phyloP scores from a whole-genome alignment of 1,139 yeast species.

The Lodderomyces elongisporus region DNA sequence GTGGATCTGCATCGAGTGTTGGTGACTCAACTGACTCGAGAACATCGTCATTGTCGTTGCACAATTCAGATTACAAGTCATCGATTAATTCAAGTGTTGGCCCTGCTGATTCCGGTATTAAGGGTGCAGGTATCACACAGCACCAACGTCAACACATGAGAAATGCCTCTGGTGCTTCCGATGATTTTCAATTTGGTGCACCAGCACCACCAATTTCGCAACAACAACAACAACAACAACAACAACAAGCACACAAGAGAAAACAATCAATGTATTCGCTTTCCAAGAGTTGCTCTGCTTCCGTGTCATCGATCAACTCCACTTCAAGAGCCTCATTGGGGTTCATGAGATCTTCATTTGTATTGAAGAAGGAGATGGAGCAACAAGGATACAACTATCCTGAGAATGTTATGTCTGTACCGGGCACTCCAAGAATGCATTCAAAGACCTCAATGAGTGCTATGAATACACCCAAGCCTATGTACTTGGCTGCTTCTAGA shows the following conservation, averaged over 20 bases:
- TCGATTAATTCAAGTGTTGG: constrained; percentile 19
- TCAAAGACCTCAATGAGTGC: constrained; percentile 10
- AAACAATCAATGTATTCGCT: constrained; percentile 8
- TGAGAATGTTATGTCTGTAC: constrained; percentile 21
- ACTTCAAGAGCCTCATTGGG: constrained; percentile 31
- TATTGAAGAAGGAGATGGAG: constrained; percentile 31
- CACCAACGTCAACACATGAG: constrained; percentile 4
- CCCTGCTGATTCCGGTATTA: constrained; percentile 3
- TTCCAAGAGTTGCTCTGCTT: constrained; percentile 12
- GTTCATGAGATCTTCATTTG: constrained; percentile 37
- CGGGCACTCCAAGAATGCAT: constrained; percentile 8
- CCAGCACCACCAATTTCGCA: constrained; percentile 4
- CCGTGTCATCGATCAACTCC: constrained; percentile 13
- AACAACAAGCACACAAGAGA: constrained; percentile 6
- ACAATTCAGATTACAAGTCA: constrained; percentile 34
- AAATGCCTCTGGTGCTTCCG: constrained; percentile 8
- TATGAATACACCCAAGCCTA: constrained; percentile 1
- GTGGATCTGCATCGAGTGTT: constrained; percentile 4
- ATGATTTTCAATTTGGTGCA: constrained; percentile 9
- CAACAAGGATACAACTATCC: constrained; percentile 25
- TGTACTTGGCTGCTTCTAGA: constrained; percentile 2
- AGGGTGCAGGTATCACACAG: constrained; percentile 5
- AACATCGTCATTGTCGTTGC: constrained; percentile 38
- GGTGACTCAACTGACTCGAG: constrained; percentile 19
- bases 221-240: constrained; percentile 6